Conservation (phyloP, 2,329 filamentous ascomycete species). For the Phialocephala sp. region DNA sequence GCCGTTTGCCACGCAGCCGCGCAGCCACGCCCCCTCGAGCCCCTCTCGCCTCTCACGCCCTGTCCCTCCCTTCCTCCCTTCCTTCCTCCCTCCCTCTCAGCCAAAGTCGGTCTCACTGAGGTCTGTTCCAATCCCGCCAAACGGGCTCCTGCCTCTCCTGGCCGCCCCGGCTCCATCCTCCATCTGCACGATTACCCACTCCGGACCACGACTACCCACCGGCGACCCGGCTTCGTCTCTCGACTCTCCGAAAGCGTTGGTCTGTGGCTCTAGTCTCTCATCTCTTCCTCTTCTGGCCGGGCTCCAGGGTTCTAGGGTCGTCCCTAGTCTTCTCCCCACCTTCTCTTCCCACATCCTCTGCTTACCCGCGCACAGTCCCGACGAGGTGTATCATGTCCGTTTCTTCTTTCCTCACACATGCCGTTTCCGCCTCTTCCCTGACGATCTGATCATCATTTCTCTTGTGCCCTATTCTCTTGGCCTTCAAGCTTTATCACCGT, state of each 20-base stretch:
- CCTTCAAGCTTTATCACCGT: conserved; percentile 8
- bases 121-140: conserved; percentile 2
- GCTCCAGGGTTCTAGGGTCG: background rate
- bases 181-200: background rate
- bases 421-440: background rate
- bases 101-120: background rate
- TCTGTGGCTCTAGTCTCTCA: background rate
- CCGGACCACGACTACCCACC: no score
- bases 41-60: no score
- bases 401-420: conserved; percentile 13
- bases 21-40: no score
- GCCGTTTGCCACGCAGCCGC: background rate
- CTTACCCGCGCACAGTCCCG: conserved; percentile 12
- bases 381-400: conserved; percentile 20
- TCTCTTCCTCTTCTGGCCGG: conserved; percentile 1
- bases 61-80: background rate
- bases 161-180: background rate
- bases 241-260: background rate
- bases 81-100: background rate
- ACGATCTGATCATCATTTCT: conserved; percentile 7
- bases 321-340: background rate
- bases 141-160: conserved; percentile 1
- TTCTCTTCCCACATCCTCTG: background rate
- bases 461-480: background rate
- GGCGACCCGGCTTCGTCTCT: background rate